Evolutionary conservation across 2,329 filamentous ascomycete genomes (phyloP).

Genomic region (Mycocentrospora acerina): DNA sequence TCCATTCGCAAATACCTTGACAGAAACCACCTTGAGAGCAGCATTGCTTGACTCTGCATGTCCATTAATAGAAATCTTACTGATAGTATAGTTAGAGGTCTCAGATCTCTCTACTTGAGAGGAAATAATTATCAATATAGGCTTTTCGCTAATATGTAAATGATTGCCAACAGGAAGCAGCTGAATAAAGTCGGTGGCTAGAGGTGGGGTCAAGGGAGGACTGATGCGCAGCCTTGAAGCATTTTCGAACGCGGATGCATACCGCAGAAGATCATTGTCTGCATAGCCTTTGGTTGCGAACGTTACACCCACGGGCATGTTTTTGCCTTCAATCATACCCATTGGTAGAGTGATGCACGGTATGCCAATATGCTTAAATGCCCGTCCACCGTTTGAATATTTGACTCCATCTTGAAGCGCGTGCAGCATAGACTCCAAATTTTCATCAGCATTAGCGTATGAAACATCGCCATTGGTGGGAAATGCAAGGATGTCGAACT

Average conservation of each 20-base stretch:
- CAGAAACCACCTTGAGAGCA: no score
- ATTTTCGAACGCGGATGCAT: constrained; percentile 22
- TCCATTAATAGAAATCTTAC: no score
- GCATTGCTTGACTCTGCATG: no score
- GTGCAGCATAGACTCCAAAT: constrained; percentile 21
- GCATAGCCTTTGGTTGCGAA: constrained; percentile 51
- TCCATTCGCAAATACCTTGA: no score
- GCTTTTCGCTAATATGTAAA: no score
- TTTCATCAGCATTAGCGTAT: constrained; percentile 46
- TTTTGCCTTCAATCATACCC: constrained; percentile 48
- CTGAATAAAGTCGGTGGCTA: no score
- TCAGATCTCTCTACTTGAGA: no score
- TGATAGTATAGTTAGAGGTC: no score
- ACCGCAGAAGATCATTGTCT: constrained; percentile 36
- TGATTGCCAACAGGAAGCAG: no score
- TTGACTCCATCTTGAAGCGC: constrained; percentile 51
- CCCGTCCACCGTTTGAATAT: constrained; percentile 54
- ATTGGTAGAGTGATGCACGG: constrained; percentile 54
- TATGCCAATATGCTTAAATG: constrained; percentile 54
- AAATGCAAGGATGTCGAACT: constrained; percentile 49
- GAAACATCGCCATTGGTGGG: constrained; percentile 54
- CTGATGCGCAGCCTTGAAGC: neutral
- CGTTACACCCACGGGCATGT: constrained; percentile 53
- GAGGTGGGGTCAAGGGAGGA: no score
- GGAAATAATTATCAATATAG: no score